These are phyloP conservation scores for Backusella psychrophila DNA, from an alignment of 192 early-diverging fungal species.

Conservation along the genomic window DNA sequence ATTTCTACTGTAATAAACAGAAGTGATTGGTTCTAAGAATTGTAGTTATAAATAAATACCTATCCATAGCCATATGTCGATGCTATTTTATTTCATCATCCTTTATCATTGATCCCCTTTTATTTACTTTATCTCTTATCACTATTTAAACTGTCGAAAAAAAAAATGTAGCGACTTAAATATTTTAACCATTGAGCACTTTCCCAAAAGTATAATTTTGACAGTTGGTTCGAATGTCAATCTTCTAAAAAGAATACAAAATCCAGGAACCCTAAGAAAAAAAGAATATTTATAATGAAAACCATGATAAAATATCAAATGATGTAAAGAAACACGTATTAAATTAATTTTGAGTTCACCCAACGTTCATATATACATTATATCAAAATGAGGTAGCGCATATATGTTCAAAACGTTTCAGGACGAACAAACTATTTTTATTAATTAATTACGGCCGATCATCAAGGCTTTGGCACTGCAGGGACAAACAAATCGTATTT, in stretches of 20 bases:
- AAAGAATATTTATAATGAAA: not conserved
- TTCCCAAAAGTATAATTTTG: not conserved
- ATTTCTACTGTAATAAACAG: not conserved
- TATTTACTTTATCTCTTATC: not conserved
- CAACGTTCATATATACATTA: not conserved
- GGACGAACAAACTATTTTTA: not conserved
- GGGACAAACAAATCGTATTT: not conserved
- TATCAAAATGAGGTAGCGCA: not conserved
- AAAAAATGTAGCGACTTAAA: not conserved
- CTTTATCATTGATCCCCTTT: not conserved
- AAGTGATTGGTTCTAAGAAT: not conserved
- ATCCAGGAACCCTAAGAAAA: not conserved
- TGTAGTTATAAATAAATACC: not conserved
- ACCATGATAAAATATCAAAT: not conserved
- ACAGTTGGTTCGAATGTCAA: not conserved
- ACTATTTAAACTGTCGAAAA: slow-evolving; percentile 3
- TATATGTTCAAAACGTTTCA: too few species aligned
- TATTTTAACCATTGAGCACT: not conserved
- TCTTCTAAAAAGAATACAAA: not conserved
- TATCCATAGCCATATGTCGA: not conserved
- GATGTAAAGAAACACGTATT: not conserved
- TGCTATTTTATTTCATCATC: not conserved
- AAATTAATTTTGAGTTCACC: not conserved
- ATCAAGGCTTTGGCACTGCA: not conserved
- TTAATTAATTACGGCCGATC: not conserved